phyloP scores from a whole-genome alignment of 495 filamentous ascomycete species.

The Hypoxylon fuscum region DNA sequence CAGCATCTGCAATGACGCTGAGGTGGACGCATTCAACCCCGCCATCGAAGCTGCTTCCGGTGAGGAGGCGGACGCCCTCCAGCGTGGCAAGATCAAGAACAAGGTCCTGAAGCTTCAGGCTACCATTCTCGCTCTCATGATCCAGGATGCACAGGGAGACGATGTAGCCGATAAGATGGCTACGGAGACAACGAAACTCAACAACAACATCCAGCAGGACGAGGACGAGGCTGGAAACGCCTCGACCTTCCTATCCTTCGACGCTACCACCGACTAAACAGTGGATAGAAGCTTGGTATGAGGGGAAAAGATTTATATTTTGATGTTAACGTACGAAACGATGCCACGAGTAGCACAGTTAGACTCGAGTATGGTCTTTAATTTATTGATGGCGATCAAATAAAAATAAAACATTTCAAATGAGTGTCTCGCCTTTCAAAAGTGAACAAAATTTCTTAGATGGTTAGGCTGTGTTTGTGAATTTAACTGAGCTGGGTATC shows the following conservation, averaged over 20 bases:
- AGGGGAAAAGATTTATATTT: background rate
- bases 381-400: slow-evolving; percentile 36
- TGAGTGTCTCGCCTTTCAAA: background rate
- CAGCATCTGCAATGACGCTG: slow-evolving; percentile 51
- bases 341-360: slow-evolving; percentile 6
- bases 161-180: slow-evolving; percentile 45
- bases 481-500: no score
- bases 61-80: slow-evolving; percentile 47
- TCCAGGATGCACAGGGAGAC: slow-evolving; percentile 49
- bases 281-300: background rate
- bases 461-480: no score
- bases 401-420: slow-evolving; percentile 4
- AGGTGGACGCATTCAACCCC: slow-evolving; percentile 49
- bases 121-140: slow-evolving; percentile 46
- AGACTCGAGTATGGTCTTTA: slow-evolving; percentile 25
- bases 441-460: background rate
- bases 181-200: slow-evolving; percentile 54
- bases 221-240: slow-evolving; percentile 48
- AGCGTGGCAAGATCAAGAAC: slow-evolving; percentile 65
- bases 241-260: slow-evolving; percentile 39
- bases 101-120: slow-evolving; percentile 61
- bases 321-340: background rate
- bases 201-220: slow-evolving; percentile 56
- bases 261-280: slow-evolving; percentile 38
- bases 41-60: slow-evolving; percentile 50